Conservation (phyloP, 164 flowering plant species). For the Dillenia turbinata region DNA sequence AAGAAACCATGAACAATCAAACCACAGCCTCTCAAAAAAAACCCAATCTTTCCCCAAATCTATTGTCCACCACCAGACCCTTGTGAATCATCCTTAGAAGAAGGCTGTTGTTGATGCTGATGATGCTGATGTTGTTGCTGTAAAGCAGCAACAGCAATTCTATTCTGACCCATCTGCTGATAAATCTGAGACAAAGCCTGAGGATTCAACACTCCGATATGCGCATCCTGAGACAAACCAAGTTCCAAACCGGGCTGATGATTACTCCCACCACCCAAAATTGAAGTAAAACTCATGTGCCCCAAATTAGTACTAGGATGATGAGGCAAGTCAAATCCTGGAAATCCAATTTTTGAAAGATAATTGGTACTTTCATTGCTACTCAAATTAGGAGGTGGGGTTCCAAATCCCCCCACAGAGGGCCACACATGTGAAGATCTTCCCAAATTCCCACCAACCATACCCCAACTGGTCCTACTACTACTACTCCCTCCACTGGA, state of each 20-base stretch:
- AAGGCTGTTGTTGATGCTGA: conserved; percentile 35
- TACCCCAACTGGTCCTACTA: conserved; percentile 56
- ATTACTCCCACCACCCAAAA: conserved; percentile 25
- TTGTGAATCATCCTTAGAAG: conserved; percentile 75
- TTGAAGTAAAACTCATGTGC: conserved; percentile 21
- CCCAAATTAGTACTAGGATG: conserved; percentile 24
- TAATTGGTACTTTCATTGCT: conserved; percentile 44
- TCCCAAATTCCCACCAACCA: conserved; percentile 47
- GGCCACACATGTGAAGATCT: conserved; percentile 62
- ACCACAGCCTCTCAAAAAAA: conserved; percentile 7
- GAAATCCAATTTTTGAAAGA: conserved; percentile 51
- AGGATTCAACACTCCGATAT: conserved; percentile 42
- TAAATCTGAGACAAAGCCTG: conserved; percentile 53
- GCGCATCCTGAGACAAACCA: conserved; percentile 71
- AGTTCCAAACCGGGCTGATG: conserved; percentile 63
- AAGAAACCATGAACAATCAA: conserved; percentile 21
- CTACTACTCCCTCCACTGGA: conserved; percentile 31
- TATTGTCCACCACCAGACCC: conserved; percentile 39
- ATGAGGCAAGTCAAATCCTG: conserved; percentile 62
- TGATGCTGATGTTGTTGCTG: conserved; percentile 30
- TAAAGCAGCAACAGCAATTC: conserved; percentile 16
- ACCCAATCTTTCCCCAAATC: background rate
- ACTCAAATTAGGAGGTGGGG: conserved; percentile 44
- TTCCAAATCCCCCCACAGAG: conserved; percentile 40
- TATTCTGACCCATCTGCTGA: conserved; percentile 39